Evolutionary conservation across 352 stramenopile species (phyloP).

Genomic region (Ophiocytium majus): DNA sequence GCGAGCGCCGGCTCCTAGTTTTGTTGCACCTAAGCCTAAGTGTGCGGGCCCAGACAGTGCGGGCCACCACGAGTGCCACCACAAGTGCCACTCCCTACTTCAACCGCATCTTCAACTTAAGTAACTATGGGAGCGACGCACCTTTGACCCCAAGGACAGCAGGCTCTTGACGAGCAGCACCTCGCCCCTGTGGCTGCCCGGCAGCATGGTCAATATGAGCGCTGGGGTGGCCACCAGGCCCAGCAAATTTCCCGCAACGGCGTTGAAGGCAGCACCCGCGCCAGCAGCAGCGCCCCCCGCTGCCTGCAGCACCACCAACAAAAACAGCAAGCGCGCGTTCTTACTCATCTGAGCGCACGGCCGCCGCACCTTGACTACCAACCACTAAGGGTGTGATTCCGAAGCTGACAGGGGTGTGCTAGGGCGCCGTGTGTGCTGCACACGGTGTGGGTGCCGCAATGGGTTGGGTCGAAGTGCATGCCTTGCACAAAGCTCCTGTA

Average conservation of each 20-base stretch:
- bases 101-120: too few relatives aligned
- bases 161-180: not conserved
- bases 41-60: too few relatives aligned
- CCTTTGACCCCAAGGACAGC: not conserved
- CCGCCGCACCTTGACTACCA: not conserved
- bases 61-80: too few relatives aligned
- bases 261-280: constrained; percentile 9
- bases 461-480: not conserved
- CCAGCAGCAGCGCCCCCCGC: not conserved
- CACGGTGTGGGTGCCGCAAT: not conserved
- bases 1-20: too few relatives aligned
- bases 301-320: not conserved
- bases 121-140: too few relatives aligned
- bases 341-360: too few relatives aligned
- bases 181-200: not conserved
- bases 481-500: not conserved
- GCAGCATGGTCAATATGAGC: not conserved
- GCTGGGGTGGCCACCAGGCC: not conserved
- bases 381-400: not conserved
- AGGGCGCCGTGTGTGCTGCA: not conserved
- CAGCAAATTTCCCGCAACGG: not conserved
- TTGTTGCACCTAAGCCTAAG: too few relatives aligned
- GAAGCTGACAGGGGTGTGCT: not conserved
- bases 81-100: too few relatives aligned
- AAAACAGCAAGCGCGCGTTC: too few relatives aligned